A percentile compares a stretch with the other conserved stretches of the same genome.
phyloP scores from a whole-genome alignment of 106 monocot species.

The Apostasia ramifera region DNA sequence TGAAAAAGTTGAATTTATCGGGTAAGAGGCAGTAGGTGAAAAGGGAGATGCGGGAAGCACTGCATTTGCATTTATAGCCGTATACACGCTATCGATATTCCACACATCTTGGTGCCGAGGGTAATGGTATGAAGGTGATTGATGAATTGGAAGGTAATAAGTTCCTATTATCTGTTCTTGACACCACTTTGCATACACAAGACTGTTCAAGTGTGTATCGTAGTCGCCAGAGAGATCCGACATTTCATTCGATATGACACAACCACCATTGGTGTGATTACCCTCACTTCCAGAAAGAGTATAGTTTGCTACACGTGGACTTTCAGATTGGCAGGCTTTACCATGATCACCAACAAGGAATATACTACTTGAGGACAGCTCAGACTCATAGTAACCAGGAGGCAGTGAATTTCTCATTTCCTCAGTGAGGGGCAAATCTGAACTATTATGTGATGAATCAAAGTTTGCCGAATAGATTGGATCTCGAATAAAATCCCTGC shows the following conservation, averaged over 20 bases:
- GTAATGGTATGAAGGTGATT: constrained; percentile 17
- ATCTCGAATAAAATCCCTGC: background rate
- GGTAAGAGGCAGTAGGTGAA: constrained; percentile 21
- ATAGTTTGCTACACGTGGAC: background rate
- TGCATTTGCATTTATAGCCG: constrained; percentile 34
- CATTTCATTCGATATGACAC: constrained; percentile 2
- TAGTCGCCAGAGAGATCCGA: constrained; percentile 47
- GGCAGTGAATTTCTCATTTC: background rate
- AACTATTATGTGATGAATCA: background rate
- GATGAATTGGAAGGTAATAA: constrained; percentile 9
- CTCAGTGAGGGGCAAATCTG: background rate
- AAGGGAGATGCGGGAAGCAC: constrained; percentile 32
- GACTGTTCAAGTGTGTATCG: constrained; percentile 27
- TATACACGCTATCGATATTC: constrained; percentile 19
- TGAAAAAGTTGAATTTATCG: constrained; percentile 14
- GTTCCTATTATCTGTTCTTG: constrained; percentile 17
- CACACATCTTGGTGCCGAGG: constrained; percentile 18
- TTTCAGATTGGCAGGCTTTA: background rate
- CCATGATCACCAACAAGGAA: constrained; percentile 1
- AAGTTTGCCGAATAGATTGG: background rate
- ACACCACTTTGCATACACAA: constrained; percentile 36
- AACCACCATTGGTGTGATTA: constrained; percentile 8
- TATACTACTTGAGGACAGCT: constrained; percentile 7
- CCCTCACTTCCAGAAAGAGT: background rate
- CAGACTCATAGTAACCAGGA: constrained; percentile 7